A percentile compares a stretch with the other conserved stretches of the same genome.
These are phyloP conservation scores for Piper betle DNA, from an alignment of 164 flowering plant species.

Conservation along the genomic window DNA sequence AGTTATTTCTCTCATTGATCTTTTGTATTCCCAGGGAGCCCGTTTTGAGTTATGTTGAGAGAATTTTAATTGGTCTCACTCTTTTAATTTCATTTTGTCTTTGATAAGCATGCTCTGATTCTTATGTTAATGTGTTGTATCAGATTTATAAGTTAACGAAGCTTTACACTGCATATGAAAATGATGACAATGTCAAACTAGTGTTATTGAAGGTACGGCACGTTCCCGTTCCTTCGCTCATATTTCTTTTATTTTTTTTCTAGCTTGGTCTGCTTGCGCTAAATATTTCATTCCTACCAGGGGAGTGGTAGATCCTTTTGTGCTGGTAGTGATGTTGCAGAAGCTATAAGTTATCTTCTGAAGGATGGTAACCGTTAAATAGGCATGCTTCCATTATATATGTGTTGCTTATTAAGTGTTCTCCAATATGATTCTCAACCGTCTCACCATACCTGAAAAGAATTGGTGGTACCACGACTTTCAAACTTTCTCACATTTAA, in stretches of 20 bases:
- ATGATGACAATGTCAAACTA: not conserved
- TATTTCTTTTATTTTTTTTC: not conserved
- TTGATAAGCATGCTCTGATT: not conserved
- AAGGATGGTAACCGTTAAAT: conserved; percentile 21
- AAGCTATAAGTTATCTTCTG: conserved; percentile 2
- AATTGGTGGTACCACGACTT: not conserved
- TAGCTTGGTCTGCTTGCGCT: not conserved
- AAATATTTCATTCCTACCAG: conserved; percentile 11
- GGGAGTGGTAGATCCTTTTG: conserved; percentile 52
- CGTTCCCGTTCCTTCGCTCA: not conserved
- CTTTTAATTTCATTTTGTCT: not conserved
- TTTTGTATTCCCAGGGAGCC: not conserved
- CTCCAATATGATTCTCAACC: not conserved
- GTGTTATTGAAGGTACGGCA: conserved; percentile 48
- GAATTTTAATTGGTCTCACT: too few relatives aligned
- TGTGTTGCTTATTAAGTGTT: too few relatives aligned
- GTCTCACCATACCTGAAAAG: too few relatives aligned
- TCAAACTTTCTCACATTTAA: not conserved
- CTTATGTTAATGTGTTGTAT: not conserved
- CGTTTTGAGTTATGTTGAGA: too few relatives aligned
- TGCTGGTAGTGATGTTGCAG: conserved; percentile 15
- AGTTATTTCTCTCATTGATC: too few relatives aligned
- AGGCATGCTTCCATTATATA: not conserved
- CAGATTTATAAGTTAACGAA: conserved; percentile 18
- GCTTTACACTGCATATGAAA: conserved; percentile 31